These are phyloP conservation scores for Wickerhamomyces alni DNA, from an alignment of 805 yeast genomes.

Conservation along the genomic window DNA sequence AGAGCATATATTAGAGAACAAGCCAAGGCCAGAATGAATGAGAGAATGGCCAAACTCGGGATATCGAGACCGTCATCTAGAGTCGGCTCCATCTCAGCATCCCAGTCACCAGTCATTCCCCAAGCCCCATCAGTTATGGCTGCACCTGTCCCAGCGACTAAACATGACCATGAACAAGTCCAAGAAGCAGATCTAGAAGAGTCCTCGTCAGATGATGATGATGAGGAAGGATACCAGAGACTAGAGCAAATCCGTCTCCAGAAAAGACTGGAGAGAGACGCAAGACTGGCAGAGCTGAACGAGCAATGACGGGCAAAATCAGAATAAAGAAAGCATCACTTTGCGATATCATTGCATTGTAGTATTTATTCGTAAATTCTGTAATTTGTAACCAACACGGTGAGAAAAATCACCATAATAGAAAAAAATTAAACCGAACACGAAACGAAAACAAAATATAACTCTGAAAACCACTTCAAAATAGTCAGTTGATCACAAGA, in stretches of 20 bases:
- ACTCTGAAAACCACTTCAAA: no score
- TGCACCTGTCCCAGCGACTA: no score
- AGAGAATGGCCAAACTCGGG: constrained; percentile 53
- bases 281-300: constrained; percentile 42
- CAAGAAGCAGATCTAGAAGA: background rate
- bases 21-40: constrained; percentile 74
- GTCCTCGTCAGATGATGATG: constrained; percentile 28
- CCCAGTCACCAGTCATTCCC: no score
- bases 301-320: no score
- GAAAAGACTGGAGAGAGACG: constrained; percentile 53
- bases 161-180: background rate
- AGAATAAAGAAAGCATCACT: no score
- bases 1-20: constrained; percentile 77
- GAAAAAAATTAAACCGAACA: background rate
- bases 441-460: background rate
- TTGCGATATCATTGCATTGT: no score
- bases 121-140: no score
- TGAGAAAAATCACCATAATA: background rate
- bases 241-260: constrained; percentile 33
- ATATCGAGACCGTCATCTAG: constrained; percentile 12
- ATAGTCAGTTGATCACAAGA: no score
- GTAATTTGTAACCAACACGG: background rate
- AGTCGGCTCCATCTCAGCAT: no score
- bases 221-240: constrained; percentile 42
- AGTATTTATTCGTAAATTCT: no score